phyloP scores from a whole-genome alignment of 2,329 filamentous ascomycete genomes.

The Fusarium odoratissimum region DNA sequence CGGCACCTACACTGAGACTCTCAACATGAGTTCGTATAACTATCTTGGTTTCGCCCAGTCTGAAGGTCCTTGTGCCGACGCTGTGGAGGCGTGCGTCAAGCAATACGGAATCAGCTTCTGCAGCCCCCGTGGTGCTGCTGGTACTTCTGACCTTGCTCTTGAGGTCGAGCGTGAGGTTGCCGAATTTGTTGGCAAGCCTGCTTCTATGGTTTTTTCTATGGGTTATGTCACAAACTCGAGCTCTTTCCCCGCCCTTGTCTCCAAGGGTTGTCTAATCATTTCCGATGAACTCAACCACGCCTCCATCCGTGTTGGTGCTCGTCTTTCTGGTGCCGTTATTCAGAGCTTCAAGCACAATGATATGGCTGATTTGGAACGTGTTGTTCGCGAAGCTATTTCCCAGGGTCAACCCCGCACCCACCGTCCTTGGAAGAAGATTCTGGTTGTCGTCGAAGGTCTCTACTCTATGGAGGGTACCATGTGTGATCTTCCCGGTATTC shows the following conservation, averaged over 20 bases:
- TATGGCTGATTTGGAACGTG: conserved; percentile 85
- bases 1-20: conserved; percentile 90
- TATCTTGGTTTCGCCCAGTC: conserved; percentile 99
- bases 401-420: conserved; percentile 98
- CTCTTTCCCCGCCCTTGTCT: conserved; percentile 90
- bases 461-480: conserved; percentile 99
- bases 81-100: conserved; percentile 85
- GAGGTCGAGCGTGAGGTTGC: conserved; percentile 94
- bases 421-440: conserved; percentile 98
- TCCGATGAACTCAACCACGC: conserved; percentile 98
- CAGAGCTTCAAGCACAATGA: conserved; percentile 98
- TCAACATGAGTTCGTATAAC: conserved; percentile 99
- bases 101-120: conserved; percentile 87
- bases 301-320: conserved; percentile 94
- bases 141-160: conserved; percentile 85
- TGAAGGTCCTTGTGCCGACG: conserved; percentile 94
- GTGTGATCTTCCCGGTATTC: conserved; percentile 92
- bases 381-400: conserved; percentile 90
- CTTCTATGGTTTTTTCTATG: conserved; percentile 98
- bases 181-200: conserved; percentile 91
- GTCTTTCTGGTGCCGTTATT: conserved; percentile 94
- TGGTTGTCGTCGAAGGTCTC: conserved; percentile 94
- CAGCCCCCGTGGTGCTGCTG: conserved; percentile 84
- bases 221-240: conserved; percentile 96
- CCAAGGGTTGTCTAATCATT: conserved; percentile 92